Percentiles rank a stretch among this genome's conserved stretches.
Evolutionary conservation across 2,329 filamentous ascomycete genomes (phyloP).

Genomic region (Elsinoe australis): DNA sequence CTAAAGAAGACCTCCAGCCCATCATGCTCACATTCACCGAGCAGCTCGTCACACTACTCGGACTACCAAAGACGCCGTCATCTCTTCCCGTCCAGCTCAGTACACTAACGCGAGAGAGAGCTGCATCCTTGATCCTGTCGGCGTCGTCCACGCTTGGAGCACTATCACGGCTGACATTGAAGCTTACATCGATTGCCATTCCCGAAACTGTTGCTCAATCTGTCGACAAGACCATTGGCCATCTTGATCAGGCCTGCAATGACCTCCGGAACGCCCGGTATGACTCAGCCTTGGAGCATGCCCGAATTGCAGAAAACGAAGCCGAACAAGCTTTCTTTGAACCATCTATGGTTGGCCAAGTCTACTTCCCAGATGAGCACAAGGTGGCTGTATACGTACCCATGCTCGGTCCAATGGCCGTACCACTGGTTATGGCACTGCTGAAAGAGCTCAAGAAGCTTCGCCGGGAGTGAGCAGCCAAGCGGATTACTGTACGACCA

Average conservation of each 20-base stretch:
- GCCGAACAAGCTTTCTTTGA: constrained; percentile 96
- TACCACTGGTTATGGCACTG: constrained; percentile 76
- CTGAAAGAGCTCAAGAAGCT: constrained; percentile 62
- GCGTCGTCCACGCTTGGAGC: constrained; percentile 93
- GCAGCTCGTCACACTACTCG: constrained; percentile 80
- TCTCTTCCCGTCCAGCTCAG: constrained; percentile 80
- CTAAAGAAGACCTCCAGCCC: constrained; percentile 60
- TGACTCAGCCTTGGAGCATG: constrained; percentile 64
- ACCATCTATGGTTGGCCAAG: constrained; percentile 96
- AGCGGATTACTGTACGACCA: neutral
- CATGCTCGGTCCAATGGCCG: constrained; percentile 79
- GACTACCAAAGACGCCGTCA: constrained; percentile 66
- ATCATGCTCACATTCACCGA: constrained; percentile 85
- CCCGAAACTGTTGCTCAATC: constrained; percentile 79
- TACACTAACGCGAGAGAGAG: constrained; percentile 75
- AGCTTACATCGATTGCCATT: constrained; percentile 84
- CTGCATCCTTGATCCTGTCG: constrained; percentile 75
- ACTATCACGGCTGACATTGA: constrained; percentile 73
- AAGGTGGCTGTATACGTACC: constrained; percentile 95
- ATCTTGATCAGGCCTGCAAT: constrained; percentile 69
- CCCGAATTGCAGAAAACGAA: constrained; percentile 75
- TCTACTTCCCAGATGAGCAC: constrained; percentile 98
- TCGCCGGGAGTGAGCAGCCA: constrained; percentile 9
- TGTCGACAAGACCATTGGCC: constrained; percentile 68
- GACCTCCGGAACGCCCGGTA: constrained; percentile 56